Base-by-base conservation (phyloP, 805 yeast species). In the Ogataea corticis region DNA sequence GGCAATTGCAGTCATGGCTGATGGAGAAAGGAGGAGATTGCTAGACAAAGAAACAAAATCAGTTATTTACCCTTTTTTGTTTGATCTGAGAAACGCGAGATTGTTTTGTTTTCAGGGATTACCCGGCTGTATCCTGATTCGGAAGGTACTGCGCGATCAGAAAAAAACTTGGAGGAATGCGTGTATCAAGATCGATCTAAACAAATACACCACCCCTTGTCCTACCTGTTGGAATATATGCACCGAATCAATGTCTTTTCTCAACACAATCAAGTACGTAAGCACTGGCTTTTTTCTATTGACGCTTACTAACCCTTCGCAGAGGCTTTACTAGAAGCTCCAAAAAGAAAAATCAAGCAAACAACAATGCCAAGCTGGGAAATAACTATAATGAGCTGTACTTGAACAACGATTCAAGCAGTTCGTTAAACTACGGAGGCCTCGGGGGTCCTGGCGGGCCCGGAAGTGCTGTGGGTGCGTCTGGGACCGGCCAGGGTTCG, bases 261-360 rank as follows among this genome's bases (percentile, higher is more conserved):
- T 71, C 45, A 68, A 59, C 48, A 65, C 72, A 6, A 65, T 70
- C 18, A 62, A 62, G 69, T 64, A 57, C 16, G 69, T 59, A n/a
- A n/a, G n/a, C n/a, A n/a, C n/a, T n/a, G n/a, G n/a, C n/a, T n/a
- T n/a, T n/a, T n/a, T n/a, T n/a, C n/a, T n/a, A 2, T 23, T 18
- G 2, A 3, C 13, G 4, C n/a, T 3, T 41, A 30, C 48, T 43
- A 42, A 46, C 45, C 13, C 15, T 28, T 15, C 55, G 15, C 46
- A 76, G 81, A 61, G 83, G 85, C 9, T 78, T 82, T 51, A 83
- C 85, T n/a, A 73, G 85, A 57, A 61, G 57, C 33, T 59, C 64
- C 9, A 63, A 62, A 37, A 67, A 67, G 56, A 67, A 66, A 46
- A 56, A 57, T 33, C 65, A 61, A 41, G 41, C 44, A n/a, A 47